phyloP scores from a whole-genome alignment of 2,329 filamentous ascomycete genomes.

The Teratosphaeria destructans region DNA sequence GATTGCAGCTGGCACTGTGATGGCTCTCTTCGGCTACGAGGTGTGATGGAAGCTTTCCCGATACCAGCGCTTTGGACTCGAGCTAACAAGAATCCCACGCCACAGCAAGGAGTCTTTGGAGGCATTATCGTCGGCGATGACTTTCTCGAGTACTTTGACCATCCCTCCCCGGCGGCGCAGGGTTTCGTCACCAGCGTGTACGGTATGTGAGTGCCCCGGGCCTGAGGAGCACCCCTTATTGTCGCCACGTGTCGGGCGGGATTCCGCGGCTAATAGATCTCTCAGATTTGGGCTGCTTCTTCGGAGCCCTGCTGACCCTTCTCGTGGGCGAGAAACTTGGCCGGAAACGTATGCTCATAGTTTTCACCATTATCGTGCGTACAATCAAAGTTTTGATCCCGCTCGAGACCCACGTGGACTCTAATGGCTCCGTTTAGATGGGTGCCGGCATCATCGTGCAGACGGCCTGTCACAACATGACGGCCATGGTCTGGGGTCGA shows the following conservation, averaged over 20 bases:
- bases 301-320: slow-evolving; percentile 16
- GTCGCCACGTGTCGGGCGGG: too few species aligned
- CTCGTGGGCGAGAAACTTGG: slow-evolving; percentile 20
- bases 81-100: not conserved
- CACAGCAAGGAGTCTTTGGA: slow-evolving; percentile 12
- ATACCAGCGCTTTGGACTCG: not conserved
- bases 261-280: too few species aligned
- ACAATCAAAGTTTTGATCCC: too few species aligned
- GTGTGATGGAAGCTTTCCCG: not conserved
- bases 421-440: slow-evolving; percentile 10
- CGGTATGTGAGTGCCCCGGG: not conserved
- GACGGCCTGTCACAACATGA: slow-evolving; percentile 27
- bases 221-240: too few species aligned
- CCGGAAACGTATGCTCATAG: slow-evolving; percentile 18
- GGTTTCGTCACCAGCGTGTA: slow-evolving; percentile 7
- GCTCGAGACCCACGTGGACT: too few species aligned
- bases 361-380: slow-evolving; percentile 18
- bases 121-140: slow-evolving; percentile 9
- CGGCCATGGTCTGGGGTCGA: slow-evolving; percentile 29
- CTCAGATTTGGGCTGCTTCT: slow-evolving; percentile 15
- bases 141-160: slow-evolving; percentile 8
- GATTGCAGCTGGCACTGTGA: slow-evolving; percentile 15
- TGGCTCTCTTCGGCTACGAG: slow-evolving; percentile 20
- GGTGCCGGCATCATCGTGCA: slow-evolving; percentile 29
- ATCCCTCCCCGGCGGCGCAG: slow-evolving; percentile 7